Evolutionary conservation across 345 rosid species (phyloP), one percentile per base, ranked within the genome.

Genomic region (Syzygium jambos): DNA sequence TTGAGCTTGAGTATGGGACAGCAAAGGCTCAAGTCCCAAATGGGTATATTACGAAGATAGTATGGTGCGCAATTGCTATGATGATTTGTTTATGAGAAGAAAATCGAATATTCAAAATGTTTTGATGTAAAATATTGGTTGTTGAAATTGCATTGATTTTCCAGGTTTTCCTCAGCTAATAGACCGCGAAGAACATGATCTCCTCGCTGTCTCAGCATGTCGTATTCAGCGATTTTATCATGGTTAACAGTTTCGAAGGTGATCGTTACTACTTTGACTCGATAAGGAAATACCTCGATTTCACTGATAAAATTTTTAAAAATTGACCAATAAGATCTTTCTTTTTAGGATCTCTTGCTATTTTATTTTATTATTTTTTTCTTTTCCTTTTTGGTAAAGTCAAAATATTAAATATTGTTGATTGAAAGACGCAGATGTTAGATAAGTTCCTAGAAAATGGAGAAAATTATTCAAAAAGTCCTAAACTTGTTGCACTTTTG

Each of bases 31-130:
- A 0, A 51, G 34, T 0, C 38, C 41, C 2, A 5, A 55, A 23
- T 29, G 11, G 16, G 11, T 15, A 1, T 65, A 30, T 65, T 30
- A 7, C 15, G 22, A 9, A 30, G 34, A 65, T 2, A 7, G 22
- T 30, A 29, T 29, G 5, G 21, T 29, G 7, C 11, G 19, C 34
- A 9, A 0, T 0, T 65, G 11, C 2, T 65, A 3, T 7, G 21
- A 7, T 0, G 3, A 2, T 30, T 30, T 65, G 30, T 1, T 65
- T 15, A 5, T 30, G 19, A 15, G 1, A 15, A 2, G 1, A 65
- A 65, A 34, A 65, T 7, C 5, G 22, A 16, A 17, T 63, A 30
- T 11, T 30, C 22, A 15, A 29, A 30, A 15, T 4, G 34, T 65
- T 29, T 65, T 3, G 0, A 29, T 30, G 19, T 65, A 3, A 63